Evolutionary conservation across 2,329 filamentous ascomycete genomes (phyloP).

Genomic region (Arthrobotrys sinensis): DNA sequence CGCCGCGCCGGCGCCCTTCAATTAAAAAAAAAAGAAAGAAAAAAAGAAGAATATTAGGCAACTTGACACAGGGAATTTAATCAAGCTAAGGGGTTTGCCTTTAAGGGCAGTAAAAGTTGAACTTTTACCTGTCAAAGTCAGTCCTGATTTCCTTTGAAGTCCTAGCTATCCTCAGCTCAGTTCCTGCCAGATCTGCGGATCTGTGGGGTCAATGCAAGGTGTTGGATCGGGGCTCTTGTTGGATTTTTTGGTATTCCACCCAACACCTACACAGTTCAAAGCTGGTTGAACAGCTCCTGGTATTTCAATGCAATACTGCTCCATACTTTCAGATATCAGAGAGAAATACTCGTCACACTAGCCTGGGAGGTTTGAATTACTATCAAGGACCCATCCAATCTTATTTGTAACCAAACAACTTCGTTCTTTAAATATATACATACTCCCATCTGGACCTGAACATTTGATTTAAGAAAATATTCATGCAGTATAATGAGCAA

Average conservation of each 20-base stretch:
- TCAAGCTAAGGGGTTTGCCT: background rate
- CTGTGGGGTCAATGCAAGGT: conserved; percentile 3
- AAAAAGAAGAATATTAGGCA: conserved; percentile 6
- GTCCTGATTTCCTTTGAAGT: conserved; percentile 5
- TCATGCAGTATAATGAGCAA: conserved; percentile 4
- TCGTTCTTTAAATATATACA: conserved; percentile 19
- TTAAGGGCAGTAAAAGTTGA: background rate
- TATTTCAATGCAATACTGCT: background rate
- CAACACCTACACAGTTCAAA: conserved; percentile 1
- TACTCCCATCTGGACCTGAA: conserved; percentile 11
- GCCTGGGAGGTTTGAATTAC: conserved; percentile 15
- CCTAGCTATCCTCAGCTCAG: background rate
- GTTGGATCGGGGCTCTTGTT: background rate
- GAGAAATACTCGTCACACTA: conserved; percentile 10
- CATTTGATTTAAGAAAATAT: conserved; percentile 8
- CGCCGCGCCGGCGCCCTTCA: conserved; percentile 1
- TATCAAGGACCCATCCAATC: conserved; percentile 11
- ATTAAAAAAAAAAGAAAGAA: background rate
- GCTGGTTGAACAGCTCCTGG: conserved; percentile 7
- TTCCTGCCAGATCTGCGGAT: background rate
- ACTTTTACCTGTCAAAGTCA: conserved; percentile 5
- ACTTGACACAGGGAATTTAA: background rate
- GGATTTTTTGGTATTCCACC: background rate
- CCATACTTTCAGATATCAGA: conserved; percentile 13
- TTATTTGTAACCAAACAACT: conserved; percentile 7